Base-by-base conservation (phyloP, 2,329 filamentous ascomycete species). In the Aureobasidium sp. region DNA sequence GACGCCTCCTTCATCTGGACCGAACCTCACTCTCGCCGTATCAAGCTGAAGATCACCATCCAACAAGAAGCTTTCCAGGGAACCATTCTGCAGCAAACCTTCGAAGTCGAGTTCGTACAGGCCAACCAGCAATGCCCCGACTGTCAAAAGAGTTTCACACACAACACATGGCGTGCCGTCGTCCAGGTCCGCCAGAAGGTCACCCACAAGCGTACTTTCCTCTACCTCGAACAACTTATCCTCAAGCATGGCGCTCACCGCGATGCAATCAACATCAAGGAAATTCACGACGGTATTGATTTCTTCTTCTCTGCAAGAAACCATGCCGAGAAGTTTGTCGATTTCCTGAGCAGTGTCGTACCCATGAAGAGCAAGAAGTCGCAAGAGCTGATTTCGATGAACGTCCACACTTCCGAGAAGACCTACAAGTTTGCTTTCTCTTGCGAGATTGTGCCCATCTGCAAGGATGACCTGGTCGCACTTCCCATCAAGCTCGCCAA, bases 1-100 rank as follows among this genome's bases (percentile, higher is more conserved):
- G 94, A 99, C 73, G 94, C 94, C 50, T 89, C 86, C 70, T 99
- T 97, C 73, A 89, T 97, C 72, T 99, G 94, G 94, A 99, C 94
- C 1, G 94, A 99, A 76, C 93, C 94, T 12, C 94, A 99, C 78
- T 97, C 92, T 69, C 83, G 91, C 71, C 82, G 94, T 73, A 83
- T 97, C 66, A 95, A 92, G 77, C 87, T 97, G 74, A 97, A 97
- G 79, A 87, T 99, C 74, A 97, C 94, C 0, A 87, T 97, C 52
- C 94, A 97, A 71, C 82, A 85, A 67, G 82, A 87, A 72, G 83
- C 83, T 45, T 83, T 82, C 68, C 79, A 86, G 68, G 84, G 83
- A 40, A 85, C 84, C 11, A 86, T 88, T 63, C 73, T 99, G 69
- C 94, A 99, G 76, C 94, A 99, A 76, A 88, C 86, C 56, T 97